phyloP scores from a whole-genome alignment of 1,284 basidiomycete genomes.

The Ceratobasidium theobromae region DNA sequence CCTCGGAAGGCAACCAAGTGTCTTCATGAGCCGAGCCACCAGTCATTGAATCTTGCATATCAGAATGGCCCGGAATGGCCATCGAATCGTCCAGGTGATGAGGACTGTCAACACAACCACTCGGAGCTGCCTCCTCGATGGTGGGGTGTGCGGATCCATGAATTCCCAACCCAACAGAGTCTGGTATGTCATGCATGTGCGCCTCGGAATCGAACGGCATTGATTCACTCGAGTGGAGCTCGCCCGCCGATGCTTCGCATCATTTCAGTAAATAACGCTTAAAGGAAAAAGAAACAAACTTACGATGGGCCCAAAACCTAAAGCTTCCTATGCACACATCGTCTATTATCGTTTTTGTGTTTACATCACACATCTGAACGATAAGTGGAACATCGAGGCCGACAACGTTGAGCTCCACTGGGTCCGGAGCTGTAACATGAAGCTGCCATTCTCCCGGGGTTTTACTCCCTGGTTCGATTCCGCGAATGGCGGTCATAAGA shows the following conservation, averaged over 20 bases:
- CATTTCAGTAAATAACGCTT: too few species aligned
- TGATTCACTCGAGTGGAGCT: too few species aligned
- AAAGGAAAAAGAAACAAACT: neutral
- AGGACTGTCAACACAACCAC: neutral
- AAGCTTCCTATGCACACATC: slow-evolving; percentile 22
- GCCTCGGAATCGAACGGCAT: too few species aligned
- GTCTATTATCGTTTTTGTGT: neutral
- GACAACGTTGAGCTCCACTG: slow-evolving; percentile 1
- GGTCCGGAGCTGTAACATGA: slow-evolving; percentile 9
- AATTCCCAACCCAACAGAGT: too few species aligned
- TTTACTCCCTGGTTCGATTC: neutral
- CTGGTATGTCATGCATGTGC: too few species aligned
- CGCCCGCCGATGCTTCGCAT: too few species aligned
- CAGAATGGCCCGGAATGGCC: neutral
- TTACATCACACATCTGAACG: neutral
- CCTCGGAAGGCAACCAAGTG: neutral
- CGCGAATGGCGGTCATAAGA: neutral
- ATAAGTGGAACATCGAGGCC: slow-evolving; percentile 13
- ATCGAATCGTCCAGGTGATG: neutral
- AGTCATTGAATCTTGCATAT: neutral
- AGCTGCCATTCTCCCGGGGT: neutral
- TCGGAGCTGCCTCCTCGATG: neutral
- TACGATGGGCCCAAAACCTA: neutral
- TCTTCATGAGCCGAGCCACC: neutral
- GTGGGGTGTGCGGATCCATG: too few species aligned